A percentile compares a stretch with the other conserved stretches of the same genome.
Conservation (phyloP, 768 basidiomycete genomes). For the Lactarius evosmus region DNA sequence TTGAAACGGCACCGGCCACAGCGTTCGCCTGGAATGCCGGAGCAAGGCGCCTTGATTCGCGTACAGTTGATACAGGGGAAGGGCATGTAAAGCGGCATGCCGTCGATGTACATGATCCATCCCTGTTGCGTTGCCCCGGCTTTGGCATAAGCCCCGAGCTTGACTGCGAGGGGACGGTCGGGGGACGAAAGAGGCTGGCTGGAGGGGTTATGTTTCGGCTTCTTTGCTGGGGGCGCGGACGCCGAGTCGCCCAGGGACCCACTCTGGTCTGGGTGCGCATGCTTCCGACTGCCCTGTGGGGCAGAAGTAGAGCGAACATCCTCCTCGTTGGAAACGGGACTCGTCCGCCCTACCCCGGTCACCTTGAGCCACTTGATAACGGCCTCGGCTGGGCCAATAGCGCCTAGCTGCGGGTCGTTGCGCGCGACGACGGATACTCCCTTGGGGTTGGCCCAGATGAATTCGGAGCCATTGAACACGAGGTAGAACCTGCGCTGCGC, state of each 20-base stretch:
- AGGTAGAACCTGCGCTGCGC: conserved; percentile 23
- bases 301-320: neutral
- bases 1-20: conserved; percentile 21
- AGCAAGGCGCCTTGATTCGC: conserved; percentile 9
- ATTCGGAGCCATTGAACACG: conserved; percentile 17
- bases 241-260: neutral
- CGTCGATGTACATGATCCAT: conserved; percentile 20
- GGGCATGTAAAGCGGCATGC: conserved; percentile 12
- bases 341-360: neutral
- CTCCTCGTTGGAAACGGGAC: neutral
- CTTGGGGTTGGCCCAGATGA: conserved; percentile 20
- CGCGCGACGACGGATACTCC: conserved; percentile 14
- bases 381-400: conserved; percentile 18
- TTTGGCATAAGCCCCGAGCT: conserved; percentile 16
- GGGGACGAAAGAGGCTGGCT: neutral
- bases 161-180: neutral
- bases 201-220: neutral
- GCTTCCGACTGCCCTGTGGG: conserved; percentile 5
- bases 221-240: conserved; percentile 20
- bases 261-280: neutral
- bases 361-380: conserved; percentile 21
- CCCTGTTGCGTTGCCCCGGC: conserved; percentile 16
- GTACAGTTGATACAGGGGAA: conserved; percentile 8
- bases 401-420: neutral
- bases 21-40: conserved; percentile 19